Evolutionary conservation across 805 yeast species (phyloP).

Genomic region (Ogataea parapolymorpha): DNA sequence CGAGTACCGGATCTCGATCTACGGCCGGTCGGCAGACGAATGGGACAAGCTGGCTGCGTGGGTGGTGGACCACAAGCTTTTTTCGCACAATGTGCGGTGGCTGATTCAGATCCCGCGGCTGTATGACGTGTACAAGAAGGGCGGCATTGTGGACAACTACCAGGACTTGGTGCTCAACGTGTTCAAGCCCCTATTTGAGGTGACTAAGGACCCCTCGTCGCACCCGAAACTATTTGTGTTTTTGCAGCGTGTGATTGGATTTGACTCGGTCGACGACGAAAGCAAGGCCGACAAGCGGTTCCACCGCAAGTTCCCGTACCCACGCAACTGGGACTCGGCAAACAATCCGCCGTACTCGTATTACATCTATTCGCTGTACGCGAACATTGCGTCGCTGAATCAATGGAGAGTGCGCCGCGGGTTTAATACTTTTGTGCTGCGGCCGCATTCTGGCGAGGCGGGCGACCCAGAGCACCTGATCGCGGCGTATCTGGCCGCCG

Average conservation of each 20-base stretch:
- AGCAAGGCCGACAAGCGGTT: conserved; percentile 83
- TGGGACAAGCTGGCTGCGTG: conserved; percentile 96
- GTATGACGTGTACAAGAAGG: conserved; percentile 81
- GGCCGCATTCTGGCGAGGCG: conserved; percentile 99
- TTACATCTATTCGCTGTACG: conserved; percentile 83
- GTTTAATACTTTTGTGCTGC: conserved; percentile 83
- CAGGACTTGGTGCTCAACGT: conserved; percentile 74
- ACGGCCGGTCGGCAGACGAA: conserved; percentile 85
- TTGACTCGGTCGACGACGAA: conserved; percentile 98
- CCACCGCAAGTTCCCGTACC: conserved; percentile 81
- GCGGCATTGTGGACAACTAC: conserved; percentile 66
- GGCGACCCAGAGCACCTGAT: conserved; percentile 98
- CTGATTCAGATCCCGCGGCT: conserved; percentile 91
- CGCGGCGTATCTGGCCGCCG: conserved; percentile 82
- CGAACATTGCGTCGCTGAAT: conserved; percentile 83
- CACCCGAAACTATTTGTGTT: conserved; percentile 92
- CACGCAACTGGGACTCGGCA: conserved; percentile 72
- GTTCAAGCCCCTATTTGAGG: conserved; percentile 88
- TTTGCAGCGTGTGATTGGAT: conserved; percentile 92
- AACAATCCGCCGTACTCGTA: conserved; percentile 97
- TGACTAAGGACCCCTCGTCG: conserved; percentile 72
- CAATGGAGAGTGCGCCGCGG: conserved; percentile 74
- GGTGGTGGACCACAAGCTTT: conserved; percentile 89
- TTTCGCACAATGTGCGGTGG: conserved; percentile 96
- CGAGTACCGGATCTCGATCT: conserved; percentile 91